These are phyloP conservation scores for Fusarium duplospermum DNA, from an alignment of 2,329 filamentous ascomycete species.

Conservation along the genomic window DNA sequence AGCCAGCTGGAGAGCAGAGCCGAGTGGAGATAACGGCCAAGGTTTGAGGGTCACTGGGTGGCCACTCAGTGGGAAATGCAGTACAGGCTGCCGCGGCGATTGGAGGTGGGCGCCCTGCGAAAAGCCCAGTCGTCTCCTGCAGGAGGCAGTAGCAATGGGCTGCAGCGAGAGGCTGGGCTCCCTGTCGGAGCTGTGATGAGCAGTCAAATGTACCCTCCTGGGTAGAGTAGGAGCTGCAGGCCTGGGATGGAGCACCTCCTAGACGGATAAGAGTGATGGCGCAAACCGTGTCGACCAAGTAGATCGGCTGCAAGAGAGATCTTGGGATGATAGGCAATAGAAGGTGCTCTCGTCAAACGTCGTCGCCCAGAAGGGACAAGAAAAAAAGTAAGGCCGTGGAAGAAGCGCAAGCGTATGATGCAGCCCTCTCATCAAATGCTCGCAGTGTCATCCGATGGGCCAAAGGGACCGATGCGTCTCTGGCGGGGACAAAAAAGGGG, in stretches of 20 bases:
- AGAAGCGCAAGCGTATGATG: not conserved
- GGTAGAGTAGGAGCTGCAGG: slow-evolving; percentile 8
- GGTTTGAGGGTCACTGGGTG: slow-evolving; percentile 33
- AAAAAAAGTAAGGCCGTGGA: slow-evolving; percentile 4
- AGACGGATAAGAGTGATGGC: slow-evolving; percentile 2
- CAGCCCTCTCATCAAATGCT: slow-evolving; percentile 15
- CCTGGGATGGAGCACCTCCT: slow-evolving; percentile 4
- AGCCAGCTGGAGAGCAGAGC: slow-evolving; percentile 8
- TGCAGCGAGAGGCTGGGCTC: slow-evolving; percentile 11
- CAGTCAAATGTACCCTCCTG: slow-evolving; percentile 8
- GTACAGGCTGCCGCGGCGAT: slow-evolving; percentile 30
- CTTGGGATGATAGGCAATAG: not conserved
- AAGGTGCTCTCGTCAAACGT: not conserved
- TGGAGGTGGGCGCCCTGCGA: slow-evolving; percentile 35
- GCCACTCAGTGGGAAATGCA: slow-evolving; percentile 22
- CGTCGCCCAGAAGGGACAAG: not conserved
- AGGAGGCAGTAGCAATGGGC: slow-evolving; percentile 18
- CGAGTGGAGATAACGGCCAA: slow-evolving; percentile 35
- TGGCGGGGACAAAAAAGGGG: slow-evolving; percentile 31
- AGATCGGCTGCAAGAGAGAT: not conserved
- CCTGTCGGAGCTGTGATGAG: slow-evolving; percentile 9
- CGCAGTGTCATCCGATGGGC: slow-evolving; percentile 27
- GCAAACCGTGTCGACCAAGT: not conserved
- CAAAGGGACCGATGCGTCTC: slow-evolving; percentile 18
- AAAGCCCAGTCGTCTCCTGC: slow-evolving; percentile 29